A percentile compares a stretch with the other conserved stretches of the same genome.
These are phyloP conservation scores for Sporobolomyces roseus DNA, from an alignment of 768 basidiomycete species.

Conservation along the genomic window DNA sequence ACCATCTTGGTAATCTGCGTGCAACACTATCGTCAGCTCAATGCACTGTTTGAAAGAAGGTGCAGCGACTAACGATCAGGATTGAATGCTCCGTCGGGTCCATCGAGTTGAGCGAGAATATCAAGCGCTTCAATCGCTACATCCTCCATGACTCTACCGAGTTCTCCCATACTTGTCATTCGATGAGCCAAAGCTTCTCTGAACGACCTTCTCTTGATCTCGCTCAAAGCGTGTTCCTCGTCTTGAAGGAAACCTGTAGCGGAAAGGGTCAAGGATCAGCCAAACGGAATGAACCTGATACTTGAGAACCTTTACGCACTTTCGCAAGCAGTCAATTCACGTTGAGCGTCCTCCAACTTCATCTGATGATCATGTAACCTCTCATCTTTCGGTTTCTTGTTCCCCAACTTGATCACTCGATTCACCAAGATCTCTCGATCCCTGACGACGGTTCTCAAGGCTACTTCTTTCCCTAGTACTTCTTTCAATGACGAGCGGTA, in stretches of 20 bases:
- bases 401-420: conserved; percentile 44
- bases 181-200: conserved; percentile 41
- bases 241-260: conserved; percentile 39
- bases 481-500: conserved; percentile 45
- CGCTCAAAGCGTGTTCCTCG: conserved; percentile 39
- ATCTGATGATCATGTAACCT: conserved; percentile 29
- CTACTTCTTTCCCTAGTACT: conserved; percentile 42
- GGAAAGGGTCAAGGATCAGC: too few relatives aligned
- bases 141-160: conserved; percentile 41
- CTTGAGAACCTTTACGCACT: conserved; percentile 4
- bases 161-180: conserved; percentile 43
- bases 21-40: not conserved
- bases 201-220: conserved; percentile 43
- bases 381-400: conserved; percentile 41
- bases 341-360: conserved; percentile 43
- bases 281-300: too few relatives aligned
- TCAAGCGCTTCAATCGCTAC: conserved; percentile 31
- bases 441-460: conserved; percentile 42
- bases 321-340: conserved; percentile 45
- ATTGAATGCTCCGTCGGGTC: conserved; percentile 7
- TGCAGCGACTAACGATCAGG: conserved; percentile 5
- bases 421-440: conserved; percentile 46
- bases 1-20: conserved; percentile 23
- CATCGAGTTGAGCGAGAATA: conserved; percentile 16
- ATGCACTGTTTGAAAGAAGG: not conserved